These are phyloP conservation scores for Agaricus blazei DNA, from an alignment of 768 basidiomycete species.

Conservation along the genomic window DNA sequence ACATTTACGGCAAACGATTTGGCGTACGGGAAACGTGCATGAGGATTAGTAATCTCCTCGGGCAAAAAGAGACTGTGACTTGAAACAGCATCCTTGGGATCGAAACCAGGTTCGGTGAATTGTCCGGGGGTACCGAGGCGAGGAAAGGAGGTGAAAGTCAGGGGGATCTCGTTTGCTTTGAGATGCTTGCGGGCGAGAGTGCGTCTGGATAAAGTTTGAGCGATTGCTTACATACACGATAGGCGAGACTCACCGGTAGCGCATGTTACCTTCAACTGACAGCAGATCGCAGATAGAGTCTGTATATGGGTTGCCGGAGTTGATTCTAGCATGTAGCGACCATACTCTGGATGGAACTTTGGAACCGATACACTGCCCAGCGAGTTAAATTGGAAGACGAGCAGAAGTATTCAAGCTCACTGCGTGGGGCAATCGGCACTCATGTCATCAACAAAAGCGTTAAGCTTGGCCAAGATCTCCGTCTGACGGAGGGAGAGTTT, in stretches of 20 bases:
- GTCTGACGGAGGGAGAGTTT: slow-evolving; percentile 91
- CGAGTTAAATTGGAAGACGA: background rate
- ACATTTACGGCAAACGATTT: slow-evolving; percentile 4
- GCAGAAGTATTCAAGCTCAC: slow-evolving; percentile 32
- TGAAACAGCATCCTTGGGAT: slow-evolving; percentile 70
- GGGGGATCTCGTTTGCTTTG: slow-evolving; percentile 78
- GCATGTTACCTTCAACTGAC: slow-evolving; percentile 92
- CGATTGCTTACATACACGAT: background rate
- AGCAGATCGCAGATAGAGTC: slow-evolving; percentile 83
- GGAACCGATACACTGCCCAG: slow-evolving; percentile 63
- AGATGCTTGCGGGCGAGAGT: slow-evolving; percentile 79
- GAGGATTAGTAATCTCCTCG: slow-evolving; percentile 94
- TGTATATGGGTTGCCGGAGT: slow-evolving; percentile 93
- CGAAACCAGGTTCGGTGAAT: slow-evolving; percentile 88
- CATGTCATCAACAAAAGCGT: slow-evolving; percentile 62
- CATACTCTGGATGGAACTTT: slow-evolving; percentile 97
- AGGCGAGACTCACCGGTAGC: slow-evolving; percentile 59
- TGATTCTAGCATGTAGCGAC: slow-evolving; percentile 97
- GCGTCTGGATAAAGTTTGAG: slow-evolving; percentile 46
- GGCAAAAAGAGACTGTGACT: slow-evolving; percentile 94
- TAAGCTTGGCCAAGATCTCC: slow-evolving; percentile 84
- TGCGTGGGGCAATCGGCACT: slow-evolving; percentile 51
- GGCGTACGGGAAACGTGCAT: slow-evolving; percentile 95
- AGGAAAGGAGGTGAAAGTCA: slow-evolving; percentile 95
- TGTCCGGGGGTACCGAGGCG: slow-evolving; percentile 82